Conservation (phyloP, 2,329 filamentous ascomycete species). For the Alternaria alternata region DNA sequence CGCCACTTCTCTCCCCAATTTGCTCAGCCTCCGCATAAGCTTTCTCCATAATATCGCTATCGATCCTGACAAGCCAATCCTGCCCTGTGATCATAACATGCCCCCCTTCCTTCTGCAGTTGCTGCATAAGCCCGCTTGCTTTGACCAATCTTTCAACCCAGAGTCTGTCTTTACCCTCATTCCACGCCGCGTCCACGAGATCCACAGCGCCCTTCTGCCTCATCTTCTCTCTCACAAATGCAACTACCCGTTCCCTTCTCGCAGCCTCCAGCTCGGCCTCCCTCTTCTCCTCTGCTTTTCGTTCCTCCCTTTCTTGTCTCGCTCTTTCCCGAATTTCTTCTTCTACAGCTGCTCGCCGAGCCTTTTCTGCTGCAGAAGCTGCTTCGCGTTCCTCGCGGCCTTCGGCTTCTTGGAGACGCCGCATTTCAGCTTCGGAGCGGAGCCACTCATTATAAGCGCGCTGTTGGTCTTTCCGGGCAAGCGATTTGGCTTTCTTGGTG, state of each 20-base stretch:
- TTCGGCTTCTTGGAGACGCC: conserved; percentile 53
- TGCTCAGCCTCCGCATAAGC: conserved; percentile 50
- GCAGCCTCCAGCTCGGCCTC: conserved; percentile 46
- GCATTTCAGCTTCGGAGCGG: conserved; percentile 57
- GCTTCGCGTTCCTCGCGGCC: conserved; percentile 57
- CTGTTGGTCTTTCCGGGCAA: conserved; percentile 55
- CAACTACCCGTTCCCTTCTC: conserved; percentile 42
- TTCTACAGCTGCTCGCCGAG: conserved; percentile 51
- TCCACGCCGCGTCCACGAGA: conserved; percentile 52
- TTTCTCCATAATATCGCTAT: conserved; percentile 49
- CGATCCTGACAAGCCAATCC: conserved; percentile 55
- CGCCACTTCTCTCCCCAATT: conserved; percentile 34
- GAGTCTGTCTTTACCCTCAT: conserved; percentile 52
- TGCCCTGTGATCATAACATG: conserved; percentile 54
- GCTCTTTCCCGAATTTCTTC: conserved; percentile 53
- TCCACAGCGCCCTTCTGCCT: conserved; percentile 36
- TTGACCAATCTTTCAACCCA: conserved; percentile 57
- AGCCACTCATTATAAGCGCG: conserved; percentile 60
- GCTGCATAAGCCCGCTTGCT: conserved; percentile 51
- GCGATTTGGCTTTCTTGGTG: conserved; percentile 59
- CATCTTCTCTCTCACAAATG: conserved; percentile 37
- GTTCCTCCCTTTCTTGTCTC: conserved; percentile 50
- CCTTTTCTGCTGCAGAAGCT: conserved; percentile 51
- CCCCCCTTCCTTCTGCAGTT: conserved; percentile 31
- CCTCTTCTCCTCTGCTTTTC: conserved; percentile 50